Percentiles rank a stretch among this genome's conserved stretches.
Evolutionary conservation across 2,329 filamentous ascomycete species (phyloP).

Genomic region (Aureobasidium sp.): DNA sequence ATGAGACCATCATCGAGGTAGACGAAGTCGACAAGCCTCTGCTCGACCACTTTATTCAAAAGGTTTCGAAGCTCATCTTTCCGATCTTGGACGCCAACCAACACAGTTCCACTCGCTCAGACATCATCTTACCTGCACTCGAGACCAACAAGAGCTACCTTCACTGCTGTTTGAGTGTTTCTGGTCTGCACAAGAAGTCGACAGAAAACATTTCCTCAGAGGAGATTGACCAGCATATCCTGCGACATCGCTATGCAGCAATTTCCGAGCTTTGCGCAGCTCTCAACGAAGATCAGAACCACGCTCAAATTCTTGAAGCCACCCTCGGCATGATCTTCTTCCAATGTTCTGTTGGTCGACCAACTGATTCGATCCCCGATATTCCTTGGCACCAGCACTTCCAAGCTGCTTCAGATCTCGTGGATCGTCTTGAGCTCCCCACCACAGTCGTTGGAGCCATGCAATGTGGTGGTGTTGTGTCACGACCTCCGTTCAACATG

Average conservation of each 20-base stretch:
- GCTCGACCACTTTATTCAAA: conserved; percentile 83
- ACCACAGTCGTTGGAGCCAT: conserved; percentile 51
- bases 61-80: conserved; percentile 82
- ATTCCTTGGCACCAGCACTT: conserved; percentile 98
- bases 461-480: conserved; percentile 31
- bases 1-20: conserved; percentile 70
- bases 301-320: conserved; percentile 83
- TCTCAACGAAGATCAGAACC: conserved; percentile 70
- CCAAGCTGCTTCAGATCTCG: conserved; percentile 77
- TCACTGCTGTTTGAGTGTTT: conserved; percentile 90
- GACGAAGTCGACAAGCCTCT: conserved; percentile 82
- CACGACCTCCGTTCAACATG: conserved; percentile 85
- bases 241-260: conserved; percentile 83
- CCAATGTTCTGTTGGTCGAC: conserved; percentile 82
- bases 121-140: conserved; percentile 79
- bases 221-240: conserved; percentile 81
- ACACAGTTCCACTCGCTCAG: conserved; percentile 70
- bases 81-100: conserved; percentile 88
- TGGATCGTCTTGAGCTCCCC: conserved; percentile 76
- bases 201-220: conserved; percentile 60
- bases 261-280: conserved; percentile 80
- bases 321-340: conserved; percentile 95
- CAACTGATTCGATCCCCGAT: conserved; percentile 77
- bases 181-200: conserved; percentile 85
- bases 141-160: conserved; percentile 89